Conservation (phyloP, 352 stramenopile species). For the Elongisporangium undulatum region DNA sequence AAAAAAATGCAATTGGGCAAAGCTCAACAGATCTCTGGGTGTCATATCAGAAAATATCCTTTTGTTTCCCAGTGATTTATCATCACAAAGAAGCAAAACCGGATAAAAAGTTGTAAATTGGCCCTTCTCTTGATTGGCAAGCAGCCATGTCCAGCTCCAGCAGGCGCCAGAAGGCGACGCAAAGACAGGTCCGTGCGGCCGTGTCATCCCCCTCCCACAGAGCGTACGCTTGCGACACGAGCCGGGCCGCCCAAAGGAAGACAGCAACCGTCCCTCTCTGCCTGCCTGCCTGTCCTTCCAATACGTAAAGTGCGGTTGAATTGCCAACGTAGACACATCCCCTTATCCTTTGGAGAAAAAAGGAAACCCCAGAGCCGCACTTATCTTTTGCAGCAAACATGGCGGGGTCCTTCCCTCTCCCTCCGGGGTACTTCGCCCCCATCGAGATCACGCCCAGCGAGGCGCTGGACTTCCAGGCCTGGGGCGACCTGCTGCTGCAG, state of each 20-base stretch:
- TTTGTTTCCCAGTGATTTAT: neutral
- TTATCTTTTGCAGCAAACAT: neutral
- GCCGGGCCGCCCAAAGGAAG: neutral
- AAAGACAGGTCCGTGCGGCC: neutral
- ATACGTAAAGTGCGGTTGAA: neutral
- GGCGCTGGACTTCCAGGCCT: slow-evolving; percentile 49
- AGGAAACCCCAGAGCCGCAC: neutral
- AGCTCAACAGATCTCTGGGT: neutral
- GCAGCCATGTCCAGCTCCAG: neutral
- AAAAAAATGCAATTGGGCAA: neutral
- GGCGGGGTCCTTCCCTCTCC: slow-evolving; percentile 36
- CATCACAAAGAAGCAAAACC: neutral
- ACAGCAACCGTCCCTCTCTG: neutral
- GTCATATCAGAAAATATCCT: neutral
- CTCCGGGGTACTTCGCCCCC: slow-evolving; percentile 52
- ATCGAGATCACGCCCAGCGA: slow-evolving; percentile 46
- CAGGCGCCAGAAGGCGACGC: neutral
- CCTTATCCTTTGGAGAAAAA: neutral
- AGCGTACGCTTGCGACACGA: neutral
- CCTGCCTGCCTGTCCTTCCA: neutral
- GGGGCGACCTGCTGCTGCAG: slow-evolving; percentile 54
- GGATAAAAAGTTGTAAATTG: too few species aligned
- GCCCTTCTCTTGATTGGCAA: neutral
- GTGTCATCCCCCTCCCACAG: neutral
- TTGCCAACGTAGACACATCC: neutral